These are phyloP conservation scores for Knufia fluminis DNA, from an alignment of 2,329 filamentous ascomycete species.

Conservation along the genomic window DNA sequence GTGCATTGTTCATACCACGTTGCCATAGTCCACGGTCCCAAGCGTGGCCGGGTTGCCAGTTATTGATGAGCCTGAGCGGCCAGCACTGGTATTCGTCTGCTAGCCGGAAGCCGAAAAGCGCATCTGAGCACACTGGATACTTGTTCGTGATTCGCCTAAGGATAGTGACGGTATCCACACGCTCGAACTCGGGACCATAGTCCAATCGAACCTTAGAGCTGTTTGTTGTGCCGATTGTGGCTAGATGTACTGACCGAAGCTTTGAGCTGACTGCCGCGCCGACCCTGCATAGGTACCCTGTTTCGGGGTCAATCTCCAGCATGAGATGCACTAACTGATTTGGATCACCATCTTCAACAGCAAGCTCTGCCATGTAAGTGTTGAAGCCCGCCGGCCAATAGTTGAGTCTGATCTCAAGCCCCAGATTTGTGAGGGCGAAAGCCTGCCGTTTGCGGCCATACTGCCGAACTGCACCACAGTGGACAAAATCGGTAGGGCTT, in stretches of 20 bases:
- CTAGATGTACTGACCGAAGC: too few relatives aligned
- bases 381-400: neutral
- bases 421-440: conserved; percentile 6
- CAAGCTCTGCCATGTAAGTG: conserved; percentile 5
- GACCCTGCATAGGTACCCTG: conserved; percentile 5
- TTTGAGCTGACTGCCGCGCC: neutral
- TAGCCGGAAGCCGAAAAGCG: conserved; percentile 5
- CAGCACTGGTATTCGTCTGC: neutral
- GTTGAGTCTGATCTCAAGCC: conserved; percentile 5
- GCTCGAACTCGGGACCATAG: neutral
- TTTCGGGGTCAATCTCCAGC: conserved; percentile 6
- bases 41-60: conserved; percentile 1
- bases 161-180: neutral
- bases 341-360: conserved; percentile 4
- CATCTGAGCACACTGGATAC: neutral
- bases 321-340: neutral
- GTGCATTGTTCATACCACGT: neutral
- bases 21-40: conserved; percentile 3
- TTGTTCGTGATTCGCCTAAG: neutral
- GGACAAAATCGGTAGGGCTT: conserved; percentile 6
- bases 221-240: too few relatives aligned
- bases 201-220: too few relatives aligned
- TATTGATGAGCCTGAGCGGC: neutral
- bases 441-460: neutral
- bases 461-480: neutral